Evolutionary conservation across 805 yeast genomes (phyloP).

Genomic region (Saccharomycopsis vini): DNA sequence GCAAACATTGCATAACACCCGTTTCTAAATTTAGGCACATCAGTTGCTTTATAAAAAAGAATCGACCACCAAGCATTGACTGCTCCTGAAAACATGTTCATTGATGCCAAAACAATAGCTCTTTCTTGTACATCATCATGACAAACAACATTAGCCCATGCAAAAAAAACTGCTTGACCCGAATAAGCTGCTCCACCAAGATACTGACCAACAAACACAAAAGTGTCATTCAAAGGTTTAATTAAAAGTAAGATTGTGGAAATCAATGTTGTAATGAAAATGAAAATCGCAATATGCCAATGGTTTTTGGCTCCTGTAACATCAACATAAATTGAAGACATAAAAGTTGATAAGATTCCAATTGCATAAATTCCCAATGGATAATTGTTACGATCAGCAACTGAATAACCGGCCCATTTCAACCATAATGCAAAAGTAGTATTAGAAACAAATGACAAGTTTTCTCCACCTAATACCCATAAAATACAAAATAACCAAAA

Average conservation of each 20-base stretch:
- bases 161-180: constrained; percentile 51
- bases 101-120: constrained; percentile 54
- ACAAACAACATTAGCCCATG: constrained; percentile 57
- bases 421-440: constrained; percentile 42
- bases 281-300: constrained; percentile 41
- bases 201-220: constrained; percentile 47
- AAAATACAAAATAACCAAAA: constrained; percentile 45
- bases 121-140: constrained; percentile 53
- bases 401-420: constrained; percentile 32
- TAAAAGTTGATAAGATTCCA: constrained; percentile 38
- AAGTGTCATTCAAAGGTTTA: constrained; percentile 30
- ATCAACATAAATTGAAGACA: constrained; percentile 37
- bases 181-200: constrained; percentile 46
- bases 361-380: constrained; percentile 50
- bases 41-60: constrained; percentile 41
- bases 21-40: constrained; percentile 41
- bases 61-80: constrained; percentile 61
- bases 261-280: constrained; percentile 34
- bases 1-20: constrained; percentile 53
- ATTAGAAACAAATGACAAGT: constrained; percentile 38
- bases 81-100: constrained; percentile 57
- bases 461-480: constrained; percentile 45
- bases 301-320: constrained; percentile 34
- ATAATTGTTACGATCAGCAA: constrained; percentile 38
- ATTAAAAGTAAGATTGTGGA: constrained; percentile 40